Percentiles rank a stretch among this genome's conserved stretches.
These are phyloP conservation scores for Flagelloscypha sp. DNA, from an alignment of 768 basidiomycete species.

Conservation along the genomic window DNA sequence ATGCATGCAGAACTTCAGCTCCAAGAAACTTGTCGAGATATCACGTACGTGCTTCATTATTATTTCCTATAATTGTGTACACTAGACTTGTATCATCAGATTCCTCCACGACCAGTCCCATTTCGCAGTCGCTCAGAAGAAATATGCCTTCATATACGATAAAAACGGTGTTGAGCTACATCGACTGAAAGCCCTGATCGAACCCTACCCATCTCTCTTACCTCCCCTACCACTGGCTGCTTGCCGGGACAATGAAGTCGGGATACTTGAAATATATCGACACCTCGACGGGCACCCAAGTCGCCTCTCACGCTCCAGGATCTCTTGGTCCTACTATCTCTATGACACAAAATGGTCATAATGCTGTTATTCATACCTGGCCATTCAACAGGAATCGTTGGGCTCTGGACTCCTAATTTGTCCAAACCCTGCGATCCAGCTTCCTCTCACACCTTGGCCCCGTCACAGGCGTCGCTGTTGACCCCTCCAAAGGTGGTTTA, in stretches of 20 bases:
- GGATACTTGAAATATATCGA: slow-evolving; percentile 97
- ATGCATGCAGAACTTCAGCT: slow-evolving; percentile 85
- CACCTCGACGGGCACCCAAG: slow-evolving; percentile 82
- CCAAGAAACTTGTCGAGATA: slow-evolving; percentile 84
- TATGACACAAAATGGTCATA: slow-evolving; percentile 89
- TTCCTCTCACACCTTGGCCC: slow-evolving; percentile 89
- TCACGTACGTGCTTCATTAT: slow-evolving; percentile 52
- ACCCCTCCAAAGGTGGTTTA: slow-evolving; percentile 76
- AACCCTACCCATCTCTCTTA: slow-evolving; percentile 87
- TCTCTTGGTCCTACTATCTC: slow-evolving; percentile 78
- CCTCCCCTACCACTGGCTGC: slow-evolving; percentile 91
- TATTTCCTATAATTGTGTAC: slow-evolving; percentile 1
- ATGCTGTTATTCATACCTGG: slow-evolving; percentile 92
- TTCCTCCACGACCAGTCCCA: slow-evolving; percentile 91
- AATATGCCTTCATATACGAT: slow-evolving; percentile 95
- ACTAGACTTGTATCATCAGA: slow-evolving; percentile 26
- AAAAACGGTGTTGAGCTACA: slow-evolving; percentile 90
- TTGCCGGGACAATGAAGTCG: slow-evolving; percentile 83
- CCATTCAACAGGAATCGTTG: slow-evolving; percentile 92
- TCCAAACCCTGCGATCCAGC: slow-evolving; percentile 85
- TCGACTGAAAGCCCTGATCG: slow-evolving; percentile 72
- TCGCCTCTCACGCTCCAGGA: slow-evolving; percentile 84
- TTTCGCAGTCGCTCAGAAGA: slow-evolving; percentile 93
- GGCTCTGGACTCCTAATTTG: slow-evolving; percentile 93
- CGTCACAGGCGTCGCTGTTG: slow-evolving; percentile 70